Evolutionary conservation across 2,329 filamentous ascomycete genomes (phyloP), one percentile per base, ranked within the genome.

Genomic region (Cladophialophora carrionii): DNA sequence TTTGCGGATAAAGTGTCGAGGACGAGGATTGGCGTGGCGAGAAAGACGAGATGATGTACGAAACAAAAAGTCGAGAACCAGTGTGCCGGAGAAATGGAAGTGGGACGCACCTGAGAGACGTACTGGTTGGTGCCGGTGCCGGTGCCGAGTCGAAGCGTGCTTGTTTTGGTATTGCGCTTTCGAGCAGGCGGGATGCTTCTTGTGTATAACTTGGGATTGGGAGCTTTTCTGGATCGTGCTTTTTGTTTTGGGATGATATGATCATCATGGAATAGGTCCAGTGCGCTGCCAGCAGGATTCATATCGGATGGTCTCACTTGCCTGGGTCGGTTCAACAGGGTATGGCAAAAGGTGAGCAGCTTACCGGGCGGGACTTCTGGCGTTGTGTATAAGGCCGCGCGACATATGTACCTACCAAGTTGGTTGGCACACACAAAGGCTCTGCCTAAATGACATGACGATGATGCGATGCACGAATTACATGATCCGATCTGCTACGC

Each of bases 1-100:
- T 99, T 99, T 78, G 95, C 95, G 17, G 96, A 91, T 37, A 98
- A 96, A 85, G 92, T 92, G 17, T 62, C 62, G 6, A 66, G 66
- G 57, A 72, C 70, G 31, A 66, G 60, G 57, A 70, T 72, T 57
- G 70, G 70, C 14, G 69, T 71, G 22, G 70, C 70, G 20, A 72
- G 57, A 57, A 70, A 61, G 53, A 66, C 31, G 29, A 52, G 46
- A 49, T 51, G 60, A 65, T 22, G 48, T 64, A n/a, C 17, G 31
- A 22, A 17, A 12, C 24, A 37, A 62, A 62, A 55, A 54, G 29
- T 12, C 6, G 52, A 54, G 14, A 29, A 10, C 29, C 29, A 9
- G 24, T 22, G 14, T 31, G 37, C n/a, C 7, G 17, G 37, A 20
- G 17, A 43, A 43, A n/a, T 43, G 2, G 6, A 43, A 43, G 17